phyloP scores from a whole-genome alignment of 495 filamentous ascomycete genomes.

The Choiromyces venosus region DNA sequence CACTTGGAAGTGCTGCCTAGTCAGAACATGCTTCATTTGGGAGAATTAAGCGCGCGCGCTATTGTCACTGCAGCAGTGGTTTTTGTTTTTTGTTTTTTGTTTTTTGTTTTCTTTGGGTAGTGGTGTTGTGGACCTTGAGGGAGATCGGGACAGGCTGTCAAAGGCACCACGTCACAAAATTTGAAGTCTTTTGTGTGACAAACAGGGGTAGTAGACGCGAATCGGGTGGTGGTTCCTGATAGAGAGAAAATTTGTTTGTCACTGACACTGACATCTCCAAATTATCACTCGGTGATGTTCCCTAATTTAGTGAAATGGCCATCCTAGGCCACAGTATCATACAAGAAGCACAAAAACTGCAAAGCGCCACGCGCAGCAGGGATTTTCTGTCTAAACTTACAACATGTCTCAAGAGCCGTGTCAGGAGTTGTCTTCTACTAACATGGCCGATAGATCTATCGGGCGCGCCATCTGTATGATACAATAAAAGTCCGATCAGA shows the following conservation, averaged over 20 bases:
- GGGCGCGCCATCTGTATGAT: too few species aligned
- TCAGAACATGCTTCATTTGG: not conserved
- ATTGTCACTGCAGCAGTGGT: not conserved
- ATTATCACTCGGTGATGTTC: not conserved
- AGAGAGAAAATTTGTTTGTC: not conserved
- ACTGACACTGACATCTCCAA: not conserved
- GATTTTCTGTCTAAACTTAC: not conserved
- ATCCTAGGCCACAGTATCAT: not conserved
- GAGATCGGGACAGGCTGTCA: not conserved
- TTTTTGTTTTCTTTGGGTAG: not conserved
- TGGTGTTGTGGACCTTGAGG: not conserved
- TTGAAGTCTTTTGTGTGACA: not conserved
- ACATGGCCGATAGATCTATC: too few species aligned
- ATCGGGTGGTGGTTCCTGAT: not conserved
- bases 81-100: not conserved
- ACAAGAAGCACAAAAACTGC: not conserved
- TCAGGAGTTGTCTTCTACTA: not conserved
- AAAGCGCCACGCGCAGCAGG: not conserved
- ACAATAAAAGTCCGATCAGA: too few species aligned
- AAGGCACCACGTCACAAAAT: not conserved
- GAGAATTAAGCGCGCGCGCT: not conserved
- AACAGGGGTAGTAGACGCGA: not conserved
- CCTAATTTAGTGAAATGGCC: not conserved
- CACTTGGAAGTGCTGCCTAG: not conserved
- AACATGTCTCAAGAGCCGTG: not conserved